A percentile compares a stretch with the other conserved stretches of the same genome.
Conservation (phyloP, 2,329 filamentous ascomycete genomes). For the Botryotinia calthae region DNA sequence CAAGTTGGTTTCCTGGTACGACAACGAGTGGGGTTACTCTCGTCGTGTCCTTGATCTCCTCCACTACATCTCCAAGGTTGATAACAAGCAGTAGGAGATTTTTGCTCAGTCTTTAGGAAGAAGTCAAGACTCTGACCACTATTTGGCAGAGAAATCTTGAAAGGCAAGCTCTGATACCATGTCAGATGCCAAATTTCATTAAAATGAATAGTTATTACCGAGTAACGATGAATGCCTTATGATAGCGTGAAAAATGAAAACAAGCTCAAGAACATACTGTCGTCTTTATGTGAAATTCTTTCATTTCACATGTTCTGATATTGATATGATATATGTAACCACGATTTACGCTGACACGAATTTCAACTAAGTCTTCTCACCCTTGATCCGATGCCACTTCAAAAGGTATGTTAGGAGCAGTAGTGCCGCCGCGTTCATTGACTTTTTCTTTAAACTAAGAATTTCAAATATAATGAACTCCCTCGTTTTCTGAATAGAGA, state of each 20-base stretch:
- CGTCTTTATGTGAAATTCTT: neutral
- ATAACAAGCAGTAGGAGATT: constrained; percentile 46
- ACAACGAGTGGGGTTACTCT: constrained; percentile 99
- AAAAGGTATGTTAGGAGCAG: neutral
- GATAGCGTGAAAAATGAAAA: constrained; percentile 22
- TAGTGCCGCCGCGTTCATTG: neutral
- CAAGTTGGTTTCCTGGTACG: constrained; percentile 95
- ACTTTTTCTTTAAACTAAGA: neutral
- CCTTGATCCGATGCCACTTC: neutral
- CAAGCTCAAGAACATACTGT: constrained; percentile 10
- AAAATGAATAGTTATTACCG: constrained; percentile 17
- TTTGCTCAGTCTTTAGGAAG: constrained; percentile 25
- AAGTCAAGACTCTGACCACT: constrained; percentile 34
- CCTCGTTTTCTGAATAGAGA: neutral
- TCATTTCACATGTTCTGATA: neutral
- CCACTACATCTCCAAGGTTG: constrained; percentile 76
- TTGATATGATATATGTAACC: neutral
- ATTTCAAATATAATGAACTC: neutral
- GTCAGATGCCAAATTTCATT: constrained; percentile 19
- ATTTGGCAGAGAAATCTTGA: constrained; percentile 36
- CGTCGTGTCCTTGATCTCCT: constrained; percentile 86
- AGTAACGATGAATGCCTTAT: constrained; percentile 24
- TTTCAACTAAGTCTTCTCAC: neutral
- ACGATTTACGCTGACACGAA: neutral
- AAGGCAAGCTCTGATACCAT: constrained; percentile 35